These are phyloP conservation scores for Ophiocordyceps unilateralis DNA, from an alignment of 2,329 filamentous ascomycete species.

Conservation along the genomic window DNA sequence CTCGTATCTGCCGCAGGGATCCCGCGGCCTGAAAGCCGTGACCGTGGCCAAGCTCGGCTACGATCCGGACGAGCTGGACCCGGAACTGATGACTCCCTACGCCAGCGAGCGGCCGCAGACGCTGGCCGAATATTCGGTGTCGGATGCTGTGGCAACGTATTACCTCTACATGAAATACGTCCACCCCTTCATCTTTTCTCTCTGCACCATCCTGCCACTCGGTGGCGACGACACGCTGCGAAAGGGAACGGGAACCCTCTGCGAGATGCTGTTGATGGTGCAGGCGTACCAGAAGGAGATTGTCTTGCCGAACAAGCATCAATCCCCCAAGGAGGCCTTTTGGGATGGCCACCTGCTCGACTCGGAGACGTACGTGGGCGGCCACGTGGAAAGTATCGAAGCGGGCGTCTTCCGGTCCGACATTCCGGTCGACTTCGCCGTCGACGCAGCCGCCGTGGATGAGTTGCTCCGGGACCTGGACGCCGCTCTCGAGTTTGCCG, in stretches of 20 bases:
- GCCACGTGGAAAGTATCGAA: slow-evolving; percentile 98
- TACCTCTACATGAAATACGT: slow-evolving; percentile 99
- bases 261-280: slow-evolving; percentile 98
- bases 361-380: slow-evolving; percentile 94
- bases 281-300: slow-evolving; percentile 89
- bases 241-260: slow-evolving; percentile 96
- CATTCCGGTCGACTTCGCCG: slow-evolving; percentile 82
- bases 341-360: slow-evolving; percentile 94
- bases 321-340: slow-evolving; percentile 78
- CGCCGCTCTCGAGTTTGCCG: slow-evolving; percentile 73
- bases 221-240: slow-evolving; percentile 83
- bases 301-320: slow-evolving; percentile 89
- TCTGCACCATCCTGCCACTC: slow-evolving; percentile 90
- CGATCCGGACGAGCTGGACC: slow-evolving; percentile 93
- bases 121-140: slow-evolving; percentile 93
- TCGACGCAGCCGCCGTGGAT: slow-evolving; percentile 80
- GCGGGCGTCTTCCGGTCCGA: slow-evolving; percentile 92
- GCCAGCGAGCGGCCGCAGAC: slow-evolving; percentile 84
- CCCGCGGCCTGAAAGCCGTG: slow-evolving; percentile 90
- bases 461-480: slow-evolving; percentile 78
- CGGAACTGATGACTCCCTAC: slow-evolving; percentile 90
- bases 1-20: slow-evolving; percentile 92
- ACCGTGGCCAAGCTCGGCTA: slow-evolving; percentile 97
- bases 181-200: slow-evolving; percentile 97
- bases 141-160: slow-evolving; percentile 95